Evolutionary conservation across 495 filamentous ascomycete species (phyloP).

Genomic region (Talaromyces adpressus): DNA sequence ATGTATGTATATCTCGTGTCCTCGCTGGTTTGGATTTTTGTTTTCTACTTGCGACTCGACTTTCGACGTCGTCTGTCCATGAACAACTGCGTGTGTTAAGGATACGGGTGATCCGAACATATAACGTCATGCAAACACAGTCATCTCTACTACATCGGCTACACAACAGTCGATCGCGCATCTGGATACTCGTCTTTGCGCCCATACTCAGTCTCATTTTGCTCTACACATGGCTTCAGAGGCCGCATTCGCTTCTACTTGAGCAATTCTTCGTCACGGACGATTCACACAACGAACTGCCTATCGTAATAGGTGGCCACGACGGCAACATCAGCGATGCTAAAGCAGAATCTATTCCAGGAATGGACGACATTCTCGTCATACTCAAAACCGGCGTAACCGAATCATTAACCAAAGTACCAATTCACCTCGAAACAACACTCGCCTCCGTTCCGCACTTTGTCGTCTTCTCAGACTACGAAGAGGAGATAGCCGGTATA

Average conservation of each 20-base stretch:
- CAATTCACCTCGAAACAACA: constrained; percentile 33
- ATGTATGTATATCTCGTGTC: neutral
- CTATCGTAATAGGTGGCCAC: neutral
- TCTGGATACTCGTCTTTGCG: constrained; percentile 2
- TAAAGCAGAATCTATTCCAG: constrained; percentile 2
- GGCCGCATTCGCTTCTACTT: neutral
- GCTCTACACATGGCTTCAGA: neutral
- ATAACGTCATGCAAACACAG: constrained; percentile 3
- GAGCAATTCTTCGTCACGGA: neutral
- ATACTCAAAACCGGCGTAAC: constrained; percentile 38
- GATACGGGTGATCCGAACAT: neutral
- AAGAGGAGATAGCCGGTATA: constrained; percentile 33
- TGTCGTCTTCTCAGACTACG: constrained; percentile 41
- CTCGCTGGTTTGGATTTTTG: neutral
- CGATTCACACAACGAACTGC: neutral
- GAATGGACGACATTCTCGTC: constrained; percentile 32
- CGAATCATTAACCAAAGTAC: constrained; percentile 29
- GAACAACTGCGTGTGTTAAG: neutral
- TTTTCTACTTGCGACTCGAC: neutral
- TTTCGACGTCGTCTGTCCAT: neutral
- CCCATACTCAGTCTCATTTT: neutral
- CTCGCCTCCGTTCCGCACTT: constrained; percentile 35
- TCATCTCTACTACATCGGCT: neutral
- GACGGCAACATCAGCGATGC: neutral
- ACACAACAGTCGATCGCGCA: neutral